Conservation (phyloP, 805 yeast genomes). For the Starmerella asiatica region DNA sequence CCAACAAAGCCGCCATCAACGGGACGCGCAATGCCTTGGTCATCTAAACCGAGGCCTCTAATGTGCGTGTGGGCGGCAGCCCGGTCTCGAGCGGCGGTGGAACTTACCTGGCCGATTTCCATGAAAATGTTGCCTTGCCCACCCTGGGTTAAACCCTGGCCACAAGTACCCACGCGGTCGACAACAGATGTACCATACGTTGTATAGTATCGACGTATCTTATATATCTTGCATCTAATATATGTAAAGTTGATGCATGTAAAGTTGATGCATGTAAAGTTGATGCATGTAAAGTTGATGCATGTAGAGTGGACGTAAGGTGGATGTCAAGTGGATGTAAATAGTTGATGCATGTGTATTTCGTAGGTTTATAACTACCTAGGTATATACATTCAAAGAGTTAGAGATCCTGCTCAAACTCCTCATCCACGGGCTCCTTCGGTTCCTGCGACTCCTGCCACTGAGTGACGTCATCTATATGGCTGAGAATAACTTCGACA, state of each 20-base stretch:
- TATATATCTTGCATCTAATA: too few relatives aligned
- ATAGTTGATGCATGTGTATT: too few relatives aligned
- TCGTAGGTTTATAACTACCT: too few relatives aligned
- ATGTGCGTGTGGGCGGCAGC: slow-evolving; percentile 97
- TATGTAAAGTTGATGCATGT: too few relatives aligned
- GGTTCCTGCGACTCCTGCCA: slow-evolving; percentile 97
- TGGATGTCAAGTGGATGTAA: too few relatives aligned
- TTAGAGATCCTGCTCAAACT: slow-evolving; percentile 11
- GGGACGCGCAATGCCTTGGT: slow-evolving; percentile 67
- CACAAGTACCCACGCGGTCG: too few relatives aligned
- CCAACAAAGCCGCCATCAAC: slow-evolving; percentile 85
- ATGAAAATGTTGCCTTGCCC: not conserved
- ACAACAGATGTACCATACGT: too few relatives aligned
- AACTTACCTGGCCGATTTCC: slow-evolving; percentile 1
- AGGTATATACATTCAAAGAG: not conserved
- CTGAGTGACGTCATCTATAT: slow-evolving; percentile 92
- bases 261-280: too few relatives aligned
- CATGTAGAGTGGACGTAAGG: too few relatives aligned
- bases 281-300: too few relatives aligned
- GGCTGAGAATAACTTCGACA: slow-evolving; percentile 70
- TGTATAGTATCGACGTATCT: too few relatives aligned
- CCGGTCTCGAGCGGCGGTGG: slow-evolving; percentile 41
- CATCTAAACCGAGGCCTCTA: slow-evolving; percentile 88
- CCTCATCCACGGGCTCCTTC: slow-evolving; percentile 69
- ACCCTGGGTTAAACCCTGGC: not conserved